These are phyloP conservation scores for Phytophthora citricola DNA, from an alignment of 352 stramenopile species.

Conservation along the genomic window DNA sequence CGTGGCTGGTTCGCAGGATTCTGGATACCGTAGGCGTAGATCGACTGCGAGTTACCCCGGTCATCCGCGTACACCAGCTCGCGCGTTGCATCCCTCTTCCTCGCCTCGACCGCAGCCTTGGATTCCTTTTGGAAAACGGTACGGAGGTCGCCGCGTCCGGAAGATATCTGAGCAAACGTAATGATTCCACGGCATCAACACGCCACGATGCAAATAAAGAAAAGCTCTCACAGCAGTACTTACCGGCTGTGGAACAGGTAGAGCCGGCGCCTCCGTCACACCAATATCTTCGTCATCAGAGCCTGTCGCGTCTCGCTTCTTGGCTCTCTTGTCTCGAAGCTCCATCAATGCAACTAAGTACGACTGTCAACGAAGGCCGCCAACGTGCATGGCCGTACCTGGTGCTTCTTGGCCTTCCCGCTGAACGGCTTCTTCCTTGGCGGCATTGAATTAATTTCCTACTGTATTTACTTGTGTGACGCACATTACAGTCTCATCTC, in stretches of 20 bases:
- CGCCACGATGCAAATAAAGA: background rate
- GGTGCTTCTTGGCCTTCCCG: slow-evolving; percentile 89
- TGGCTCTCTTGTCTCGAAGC: slow-evolving; percentile 81
- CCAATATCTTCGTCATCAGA: slow-evolving; percentile 24
- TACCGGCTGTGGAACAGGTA: slow-evolving; percentile 26
- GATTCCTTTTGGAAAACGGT: slow-evolving; percentile 77
- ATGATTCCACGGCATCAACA: background rate
- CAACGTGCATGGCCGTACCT: slow-evolving; percentile 37
- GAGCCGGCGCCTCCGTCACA: background rate
- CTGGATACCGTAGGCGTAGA: slow-evolving; percentile 74
- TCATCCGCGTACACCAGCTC: slow-evolving; percentile 63
- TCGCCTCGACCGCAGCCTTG: slow-evolving; percentile 57
- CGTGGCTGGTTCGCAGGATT: slow-evolving; percentile 62
- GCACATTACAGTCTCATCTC: slow-evolving; percentile 23
- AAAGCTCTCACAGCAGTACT: background rate
- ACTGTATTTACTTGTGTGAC: slow-evolving; percentile 3
- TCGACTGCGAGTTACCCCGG: slow-evolving; percentile 72
- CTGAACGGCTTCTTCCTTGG: slow-evolving; percentile 85
- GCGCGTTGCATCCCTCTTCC: slow-evolving; percentile 77
- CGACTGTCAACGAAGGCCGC: background rate
- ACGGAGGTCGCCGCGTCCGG: slow-evolving; percentile 58
- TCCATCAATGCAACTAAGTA: slow-evolving; percentile 1
- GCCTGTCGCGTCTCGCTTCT: slow-evolving; percentile 46
- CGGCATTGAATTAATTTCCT: slow-evolving; percentile 24
- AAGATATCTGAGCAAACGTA: slow-evolving; percentile 18